Evolutionary conservation across 768 basidiomycete species (phyloP).

Genomic region (Auricularia sp.): DNA sequence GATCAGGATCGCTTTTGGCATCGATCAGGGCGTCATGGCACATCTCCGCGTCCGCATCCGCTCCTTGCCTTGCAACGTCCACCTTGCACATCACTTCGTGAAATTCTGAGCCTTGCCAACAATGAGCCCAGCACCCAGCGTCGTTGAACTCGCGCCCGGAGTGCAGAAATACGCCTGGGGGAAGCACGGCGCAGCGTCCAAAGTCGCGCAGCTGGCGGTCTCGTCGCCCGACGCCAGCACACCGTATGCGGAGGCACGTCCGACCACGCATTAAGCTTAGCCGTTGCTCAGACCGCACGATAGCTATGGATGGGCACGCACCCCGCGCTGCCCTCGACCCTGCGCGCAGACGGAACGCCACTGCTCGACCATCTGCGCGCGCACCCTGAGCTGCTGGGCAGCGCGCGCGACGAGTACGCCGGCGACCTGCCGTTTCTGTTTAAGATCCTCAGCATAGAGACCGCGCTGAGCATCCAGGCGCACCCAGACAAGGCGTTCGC

Average conservation of each 20-base stretch:
- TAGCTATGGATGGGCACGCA: slow-evolving; percentile 99
- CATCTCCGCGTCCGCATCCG: neutral
- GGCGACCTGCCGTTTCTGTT: slow-evolving; percentile 85
- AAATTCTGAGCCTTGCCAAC: neutral
- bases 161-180: slow-evolving; percentile 95
- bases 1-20: neutral
- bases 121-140: slow-evolving; percentile 16
- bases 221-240: slow-evolving; percentile 55
- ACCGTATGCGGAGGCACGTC: slow-evolving; percentile 92
- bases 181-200: slow-evolving; percentile 64
- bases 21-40: neutral
- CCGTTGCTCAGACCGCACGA: slow-evolving; percentile 3
- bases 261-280: too few species aligned
- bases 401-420: slow-evolving; percentile 24
- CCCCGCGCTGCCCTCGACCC: slow-evolving; percentile 53
- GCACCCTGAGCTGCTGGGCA: slow-evolving; percentile 62
- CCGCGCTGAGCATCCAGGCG: slow-evolving; percentile 83
- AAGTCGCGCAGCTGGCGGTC: slow-evolving; percentile 78
- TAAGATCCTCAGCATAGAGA: slow-evolving; percentile 84
- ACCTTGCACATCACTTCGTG: too few species aligned
- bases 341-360: slow-evolving; percentile 34
- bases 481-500: slow-evolving; percentile 85
- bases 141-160: slow-evolving; percentile 78
- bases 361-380: slow-evolving; percentile 53
- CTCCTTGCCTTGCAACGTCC: neutral